Evolutionary conservation across 176 grass and related monocot genomes (phyloP).

Genomic region (Hordeum marinum): DNA sequence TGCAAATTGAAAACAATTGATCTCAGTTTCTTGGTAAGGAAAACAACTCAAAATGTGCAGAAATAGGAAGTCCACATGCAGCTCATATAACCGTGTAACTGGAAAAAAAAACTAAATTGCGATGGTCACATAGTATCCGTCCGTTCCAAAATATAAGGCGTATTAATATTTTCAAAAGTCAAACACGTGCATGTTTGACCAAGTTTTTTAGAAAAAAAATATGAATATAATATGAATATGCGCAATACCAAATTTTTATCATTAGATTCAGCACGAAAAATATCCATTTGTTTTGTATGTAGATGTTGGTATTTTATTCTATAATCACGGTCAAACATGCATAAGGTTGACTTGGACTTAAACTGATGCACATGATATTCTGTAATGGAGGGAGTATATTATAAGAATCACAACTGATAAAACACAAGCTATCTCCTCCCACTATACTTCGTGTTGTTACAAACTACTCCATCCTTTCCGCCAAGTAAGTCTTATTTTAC

Average conservation of each 20-base stretch:
- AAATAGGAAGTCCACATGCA: background rate
- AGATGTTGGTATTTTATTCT: no score
- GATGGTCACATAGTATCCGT: background rate
- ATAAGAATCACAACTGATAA: background rate
- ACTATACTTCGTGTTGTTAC: background rate
- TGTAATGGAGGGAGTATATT: background rate
- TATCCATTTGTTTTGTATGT: no score
- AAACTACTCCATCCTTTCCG: constrained; percentile 1
- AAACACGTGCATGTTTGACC: no score
- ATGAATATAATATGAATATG: no score
- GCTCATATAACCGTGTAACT: background rate
- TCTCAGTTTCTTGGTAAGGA: constrained; percentile 21
- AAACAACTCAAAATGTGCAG: constrained; percentile 15
- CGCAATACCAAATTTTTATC: no score
- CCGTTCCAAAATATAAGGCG: no score
- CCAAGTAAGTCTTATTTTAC: background rate
- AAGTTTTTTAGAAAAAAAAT: no score
- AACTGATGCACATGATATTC: no score
- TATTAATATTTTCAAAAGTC: no score
- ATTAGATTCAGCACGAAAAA: no score
- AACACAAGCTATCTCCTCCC: background rate
- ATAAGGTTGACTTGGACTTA: no score
- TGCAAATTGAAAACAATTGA: constrained; percentile 15
- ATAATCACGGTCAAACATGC: no score
- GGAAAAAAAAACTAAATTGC: background rate